Percentiles rank a stretch among this genome's conserved stretches.
These are phyloP conservation scores for Hura crepitans DNA, from an alignment of 441 rosid species.

Conservation along the genomic window DNA sequence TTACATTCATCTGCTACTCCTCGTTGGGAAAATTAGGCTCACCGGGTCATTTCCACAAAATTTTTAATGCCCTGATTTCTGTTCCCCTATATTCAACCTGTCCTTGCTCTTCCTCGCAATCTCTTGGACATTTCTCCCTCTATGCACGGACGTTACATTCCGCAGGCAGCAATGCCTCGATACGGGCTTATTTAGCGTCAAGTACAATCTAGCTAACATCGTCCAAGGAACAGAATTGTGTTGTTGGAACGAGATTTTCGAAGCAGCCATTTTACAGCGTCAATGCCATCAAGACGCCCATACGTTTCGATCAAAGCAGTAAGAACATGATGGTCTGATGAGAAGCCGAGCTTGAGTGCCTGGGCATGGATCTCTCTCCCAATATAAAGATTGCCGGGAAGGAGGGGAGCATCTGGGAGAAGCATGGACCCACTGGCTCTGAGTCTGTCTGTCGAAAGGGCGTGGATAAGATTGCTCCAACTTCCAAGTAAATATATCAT, in stretches of 20 bases:
- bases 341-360: conserved; percentile 41
- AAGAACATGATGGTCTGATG: conserved; percentile 32
- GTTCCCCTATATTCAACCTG: no score
- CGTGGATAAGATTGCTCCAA: conserved; percentile 45
- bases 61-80: no score
- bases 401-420: conserved; percentile 41
- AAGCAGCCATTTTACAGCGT: conserved; percentile 37
- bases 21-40: no score
- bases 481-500: conserved; percentile 44
- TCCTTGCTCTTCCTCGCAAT: conserved; percentile 20
- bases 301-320: conserved; percentile 43
- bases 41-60: no score
- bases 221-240: conserved; percentile 45
- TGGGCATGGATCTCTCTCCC: conserved; percentile 46
- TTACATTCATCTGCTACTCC: no score
- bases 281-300: conserved; percentile 38
- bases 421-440: conserved; percentile 35
- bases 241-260: conserved; percentile 32
- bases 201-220: conserved; percentile 36
- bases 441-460: conserved; percentile 30
- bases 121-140: conserved; percentile 37
- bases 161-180: conserved; percentile 37
- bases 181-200: conserved; percentile 33
- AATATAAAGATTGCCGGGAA: conserved; percentile 24
- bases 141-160: conserved; percentile 32